Base-by-base conservation (phyloP, 2,329 filamentous ascomycete species). In the Verticillium klebahnii region DNA sequence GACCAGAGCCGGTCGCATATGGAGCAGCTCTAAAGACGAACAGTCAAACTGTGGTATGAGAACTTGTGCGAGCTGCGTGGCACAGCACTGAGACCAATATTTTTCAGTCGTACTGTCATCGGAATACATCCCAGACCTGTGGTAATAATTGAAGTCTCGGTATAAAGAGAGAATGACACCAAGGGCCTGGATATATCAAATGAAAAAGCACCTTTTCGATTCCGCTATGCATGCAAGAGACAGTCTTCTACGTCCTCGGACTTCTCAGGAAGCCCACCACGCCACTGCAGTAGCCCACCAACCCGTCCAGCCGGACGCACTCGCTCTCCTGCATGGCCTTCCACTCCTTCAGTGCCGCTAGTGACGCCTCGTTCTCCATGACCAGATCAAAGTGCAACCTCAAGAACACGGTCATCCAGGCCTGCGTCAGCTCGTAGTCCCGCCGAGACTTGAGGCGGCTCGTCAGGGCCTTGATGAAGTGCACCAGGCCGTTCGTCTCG, bases 321-420 rank as follows among this genome's bases (percentile, higher is more conserved):
- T 96, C 93, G 68, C 78, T 80, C 72, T 88, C 87, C 74, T 94
- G 90, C 69, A 89, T 86, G 32, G 75, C 76, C 73, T 88, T 88
- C 91, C 92, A 97, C 67, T 84, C 82, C 59, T 76, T 74, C 63
- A 97, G 75, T 56, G 85, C 85, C 1, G 75, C 78, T 56, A 87
- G 80, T 15, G 94, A 74, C 34, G 74, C 69, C 66, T 79, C 76
- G 73, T 70, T 84, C 71, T 77, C 81, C 77, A 78, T 78, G 52
- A 85, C 75, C 40, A 82, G 65, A 66, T 86, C 84, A 65, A 84
- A 85, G 74, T 98, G 94, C 50, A 97, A 78, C 57, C 89, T 85
- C 63, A 99, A 73, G 70, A 98, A 96, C 1, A 98, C 94, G 2
- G 90, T 89, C 93, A 99, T 98, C 94, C 95, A 99, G 0, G 93